A percentile compares a stretch with the other conserved stretches of the same genome.
Evolutionary conservation across 2,329 filamentous ascomycete species (phyloP).

Genomic region (Aspergillus tanneri): DNA sequence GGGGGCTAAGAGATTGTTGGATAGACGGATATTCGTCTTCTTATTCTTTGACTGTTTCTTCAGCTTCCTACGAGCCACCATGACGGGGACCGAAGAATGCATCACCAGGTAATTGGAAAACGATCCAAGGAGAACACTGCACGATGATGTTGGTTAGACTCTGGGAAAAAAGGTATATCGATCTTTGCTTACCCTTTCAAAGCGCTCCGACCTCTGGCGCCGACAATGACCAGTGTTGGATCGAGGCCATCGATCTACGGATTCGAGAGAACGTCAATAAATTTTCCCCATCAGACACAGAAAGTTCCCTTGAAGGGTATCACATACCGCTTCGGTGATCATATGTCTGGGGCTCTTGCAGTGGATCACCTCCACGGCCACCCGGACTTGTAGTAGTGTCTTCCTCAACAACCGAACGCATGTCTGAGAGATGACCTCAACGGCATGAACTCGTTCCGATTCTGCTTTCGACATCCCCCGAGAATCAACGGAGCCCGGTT

Average conservation of each 20-base stretch:
- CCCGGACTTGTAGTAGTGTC: constrained; percentile 86
- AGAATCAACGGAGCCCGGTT: constrained; percentile 47
- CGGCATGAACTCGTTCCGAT: constrained; percentile 74
- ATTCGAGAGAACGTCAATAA: constrained; percentile 10
- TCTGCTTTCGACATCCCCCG: constrained; percentile 63
- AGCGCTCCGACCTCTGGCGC: constrained; percentile 84
- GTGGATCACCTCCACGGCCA: constrained; percentile 94
- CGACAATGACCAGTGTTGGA: constrained; percentile 89
- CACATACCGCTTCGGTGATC: constrained; percentile 79
- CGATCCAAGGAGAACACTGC: constrained; percentile 85
- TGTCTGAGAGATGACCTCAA: constrained; percentile 79
- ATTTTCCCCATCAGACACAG: no score
- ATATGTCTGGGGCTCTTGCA: constrained; percentile 97
- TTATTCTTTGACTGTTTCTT: constrained; percentile 83
- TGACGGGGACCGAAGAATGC: constrained; percentile 94
- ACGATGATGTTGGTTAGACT: background rate
- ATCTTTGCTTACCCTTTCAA: constrained; percentile 75
- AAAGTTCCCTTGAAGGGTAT: background rate
- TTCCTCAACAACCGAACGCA: constrained; percentile 85
- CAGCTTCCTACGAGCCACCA: constrained; percentile 91
- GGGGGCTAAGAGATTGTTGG: constrained; percentile 77
- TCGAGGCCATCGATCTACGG: constrained; percentile 80
- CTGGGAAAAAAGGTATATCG: background rate
- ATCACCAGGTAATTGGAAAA: constrained; percentile 98
- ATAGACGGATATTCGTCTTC: constrained; percentile 66